phyloP scores from a whole-genome alignment of 495 filamentous ascomycete species.

The Daldinia concentrica region DNA sequence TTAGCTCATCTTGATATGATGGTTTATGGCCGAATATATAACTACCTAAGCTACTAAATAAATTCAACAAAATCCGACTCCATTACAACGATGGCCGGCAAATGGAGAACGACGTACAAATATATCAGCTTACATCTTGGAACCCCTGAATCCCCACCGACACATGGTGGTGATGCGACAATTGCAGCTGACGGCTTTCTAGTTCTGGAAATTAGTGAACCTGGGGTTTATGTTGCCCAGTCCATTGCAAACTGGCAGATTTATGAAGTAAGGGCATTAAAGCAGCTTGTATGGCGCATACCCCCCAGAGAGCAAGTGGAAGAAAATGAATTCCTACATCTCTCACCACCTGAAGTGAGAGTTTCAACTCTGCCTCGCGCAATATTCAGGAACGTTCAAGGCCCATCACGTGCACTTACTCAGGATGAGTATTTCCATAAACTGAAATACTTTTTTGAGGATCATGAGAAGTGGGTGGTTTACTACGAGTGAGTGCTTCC shows the following conservation, averaged over 20 bases:
- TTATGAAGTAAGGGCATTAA: not conserved
- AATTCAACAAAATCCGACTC: not conserved
- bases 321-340: not conserved
- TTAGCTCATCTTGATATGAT: not conserved
- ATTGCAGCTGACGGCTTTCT: constrained; percentile 1
- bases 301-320: not conserved
- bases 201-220: not conserved
- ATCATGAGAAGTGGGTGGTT: not conserved
- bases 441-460: not conserved
- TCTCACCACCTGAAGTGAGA: not conserved
- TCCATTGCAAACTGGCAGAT: not conserved
- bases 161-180: not conserved
- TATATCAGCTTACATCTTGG: not conserved
- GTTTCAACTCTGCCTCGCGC: not conserved
- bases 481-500: constrained; percentile 16
- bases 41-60: not conserved
- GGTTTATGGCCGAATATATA: not conserved
- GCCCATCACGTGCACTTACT: not conserved
- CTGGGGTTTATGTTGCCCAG: not conserved
- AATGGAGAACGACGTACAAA: not conserved
- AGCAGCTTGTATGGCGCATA: not conserved
- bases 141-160: not conserved
- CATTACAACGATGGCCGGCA: not conserved
- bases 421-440: not conserved
- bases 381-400: not conserved